A percentile compares a stretch with the other conserved stretches of the same genome.
Conservation (phyloP, 164 flowering plant genomes). For the Houttuynia cordata region DNA sequence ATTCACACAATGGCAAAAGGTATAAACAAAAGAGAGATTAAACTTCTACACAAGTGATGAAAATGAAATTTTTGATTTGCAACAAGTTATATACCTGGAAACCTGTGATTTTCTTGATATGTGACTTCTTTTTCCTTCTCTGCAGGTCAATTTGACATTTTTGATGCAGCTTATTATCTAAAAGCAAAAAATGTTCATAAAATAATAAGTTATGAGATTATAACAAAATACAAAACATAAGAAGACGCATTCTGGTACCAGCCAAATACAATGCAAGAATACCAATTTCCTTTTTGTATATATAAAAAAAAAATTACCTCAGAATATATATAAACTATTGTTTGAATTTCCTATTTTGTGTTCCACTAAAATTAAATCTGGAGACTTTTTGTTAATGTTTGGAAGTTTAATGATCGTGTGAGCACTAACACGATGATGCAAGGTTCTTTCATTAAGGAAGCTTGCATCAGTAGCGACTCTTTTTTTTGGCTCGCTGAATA, state of each 20-base stretch:
- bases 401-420: no score
- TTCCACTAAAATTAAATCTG: no score
- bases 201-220: background rate
- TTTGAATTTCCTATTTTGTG: no score
- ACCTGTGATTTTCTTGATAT: conserved; percentile 89
- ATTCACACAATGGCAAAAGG: background rate
- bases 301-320: no score
- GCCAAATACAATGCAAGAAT: background rate
- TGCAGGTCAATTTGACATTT: conserved; percentile 65
- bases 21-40: no score
- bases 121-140: conserved; percentile 83
- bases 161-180: conserved; percentile 76
- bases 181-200: conserved; percentile 3
- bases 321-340: no score
- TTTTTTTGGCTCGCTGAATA: no score
- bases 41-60: background rate
- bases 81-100: conserved; percentile 63
- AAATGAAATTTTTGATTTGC: background rate
- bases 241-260: background rate
- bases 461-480: no score
- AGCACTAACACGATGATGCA: no score
- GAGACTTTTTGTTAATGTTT: no score
- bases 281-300: no score
- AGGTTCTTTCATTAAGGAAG: no score
- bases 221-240: background rate